Evolutionary conservation across 768 basidiomycete species (phyloP), one percentile per base, ranked within the genome.

Genomic region (Suillus hirtellus): DNA sequence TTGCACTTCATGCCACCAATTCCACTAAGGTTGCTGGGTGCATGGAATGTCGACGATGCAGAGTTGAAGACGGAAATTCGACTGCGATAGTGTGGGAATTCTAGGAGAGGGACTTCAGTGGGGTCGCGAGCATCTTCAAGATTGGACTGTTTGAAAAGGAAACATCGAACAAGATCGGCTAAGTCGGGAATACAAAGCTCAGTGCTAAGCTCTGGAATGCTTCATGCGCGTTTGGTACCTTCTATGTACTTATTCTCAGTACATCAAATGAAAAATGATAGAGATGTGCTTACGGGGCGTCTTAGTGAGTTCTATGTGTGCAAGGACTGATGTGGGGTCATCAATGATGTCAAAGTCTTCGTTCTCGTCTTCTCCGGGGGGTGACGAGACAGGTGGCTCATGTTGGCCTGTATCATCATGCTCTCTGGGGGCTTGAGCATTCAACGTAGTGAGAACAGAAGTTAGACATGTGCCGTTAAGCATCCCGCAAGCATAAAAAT

Each of bases 21-120:
- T 4, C 77, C 75, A 40, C 67, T 74, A 24, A 63, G 59, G 37
- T 78, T 71, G 64, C 78, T 79, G 17, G 75, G 77, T 4, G 74
- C 72, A 27, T 61, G 60, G 21, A 65, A 63, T 7, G 6, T 19
- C 1, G 63, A 58, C 15, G 24, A 24, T 14, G 63, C 65, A 21
- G 58, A 60, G 52, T 64, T 59, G 14, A 53, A 66, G 1, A 61
- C 64, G 1, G 55, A 60, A 37, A 66, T 15, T 21, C 24, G 37
- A 27, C 50, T 12, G 0, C 27, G 19, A 24, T 72, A 19, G 38
- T 56, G 24, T 4, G 67, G 68, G 38, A 50, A 65, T 6, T 69
- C 42, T 4, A 64, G 60, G 24, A 69, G 55, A n/a, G 66, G 61
- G 34, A 71, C 59, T 43, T 68, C 60, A 12, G 54, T 19, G 15